Conservation (phyloP, 768 basidiomycete genomes). For the Tricholomella constricta region DNA sequence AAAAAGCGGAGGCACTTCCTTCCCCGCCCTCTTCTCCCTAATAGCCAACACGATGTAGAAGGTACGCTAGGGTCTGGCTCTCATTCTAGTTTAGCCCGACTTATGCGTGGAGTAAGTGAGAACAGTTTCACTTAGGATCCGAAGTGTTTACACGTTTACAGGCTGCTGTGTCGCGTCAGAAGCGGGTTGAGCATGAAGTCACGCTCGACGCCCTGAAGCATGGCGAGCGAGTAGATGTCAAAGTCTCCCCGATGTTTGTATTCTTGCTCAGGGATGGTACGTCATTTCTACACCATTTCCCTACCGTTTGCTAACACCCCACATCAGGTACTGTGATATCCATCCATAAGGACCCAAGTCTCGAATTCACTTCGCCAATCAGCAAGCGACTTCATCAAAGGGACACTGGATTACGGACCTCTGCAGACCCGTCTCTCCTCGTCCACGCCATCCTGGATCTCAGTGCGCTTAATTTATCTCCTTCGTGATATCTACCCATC, state of each 20-base stretch:
- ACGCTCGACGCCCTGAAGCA: constrained; percentile 22
- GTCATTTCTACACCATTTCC: not conserved
- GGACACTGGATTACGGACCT: constrained; percentile 61
- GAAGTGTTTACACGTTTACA: constrained; percentile 2
- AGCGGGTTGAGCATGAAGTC: constrained; percentile 12
- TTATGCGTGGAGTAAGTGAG: constrained; percentile 10
- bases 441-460: constrained; percentile 70
- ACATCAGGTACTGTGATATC: constrained; percentile 58
- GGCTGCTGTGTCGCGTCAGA: constrained; percentile 14
- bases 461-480: constrained; percentile 29
- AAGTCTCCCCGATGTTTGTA: constrained; percentile 61
- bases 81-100: constrained; percentile 11
- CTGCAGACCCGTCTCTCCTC: constrained; percentile 68
- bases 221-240: constrained; percentile 57
- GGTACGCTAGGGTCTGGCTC: constrained; percentile 12
- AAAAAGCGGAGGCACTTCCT: constrained; percentile 14
- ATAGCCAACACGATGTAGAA: constrained; percentile 17
- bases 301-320: not conserved
- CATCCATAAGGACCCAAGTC: constrained; percentile 46
- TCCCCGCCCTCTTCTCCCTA: constrained; percentile 7
- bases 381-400: constrained; percentile 52
- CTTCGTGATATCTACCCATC: not conserved
- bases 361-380: constrained; percentile 57
- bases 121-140: not conserved
- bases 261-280: constrained; percentile 64